Conservation (phyloP, 495 filamentous ascomycete species). For the Penicillium coprophilum region DNA sequence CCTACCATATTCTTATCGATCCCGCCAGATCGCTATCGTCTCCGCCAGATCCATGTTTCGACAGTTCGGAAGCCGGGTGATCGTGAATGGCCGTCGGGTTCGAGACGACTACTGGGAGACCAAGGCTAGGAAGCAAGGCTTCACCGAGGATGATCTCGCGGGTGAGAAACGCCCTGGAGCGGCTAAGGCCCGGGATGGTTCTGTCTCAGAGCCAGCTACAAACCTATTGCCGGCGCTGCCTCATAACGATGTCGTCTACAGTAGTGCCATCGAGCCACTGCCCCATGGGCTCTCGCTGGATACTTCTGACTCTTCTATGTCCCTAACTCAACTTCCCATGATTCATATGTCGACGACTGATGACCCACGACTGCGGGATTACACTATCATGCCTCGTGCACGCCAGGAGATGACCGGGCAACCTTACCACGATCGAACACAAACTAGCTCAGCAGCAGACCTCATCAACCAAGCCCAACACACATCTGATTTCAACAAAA, state of each 20-base stretch:
- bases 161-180: slow-evolving; percentile 96
- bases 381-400: slow-evolving; percentile 77
- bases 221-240: slow-evolving; percentile 54
- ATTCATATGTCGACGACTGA: slow-evolving; percentile 76
- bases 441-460: slow-evolving; percentile 75
- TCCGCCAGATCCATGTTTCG: slow-evolving; percentile 99
- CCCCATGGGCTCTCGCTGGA: slow-evolving; percentile 71
- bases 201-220: slow-evolving; percentile 42
- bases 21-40: slow-evolving; percentile 96
- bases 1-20: slow-evolving; percentile 95
- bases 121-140: slow-evolving; percentile 95
- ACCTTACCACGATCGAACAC: slow-evolving; percentile 83
- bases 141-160: slow-evolving; percentile 94
- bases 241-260: slow-evolving; percentile 80
- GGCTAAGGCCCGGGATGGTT: slow-evolving; percentile 79
- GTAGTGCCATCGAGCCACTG: slow-evolving; percentile 63
- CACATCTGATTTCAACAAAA: slow-evolving; percentile 86
- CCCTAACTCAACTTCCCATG: slow-evolving; percentile 74
- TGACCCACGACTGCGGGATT: slow-evolving; percentile 76
- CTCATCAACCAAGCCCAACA: slow-evolving; percentile 85
- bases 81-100: slow-evolving; percentile 83
- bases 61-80: slow-evolving; percentile 95
- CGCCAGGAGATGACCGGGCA: slow-evolving; percentile 88
- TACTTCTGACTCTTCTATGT: slow-evolving; percentile 56
- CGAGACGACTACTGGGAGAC: slow-evolving; percentile 98